Percentiles rank a stretch among this genome's conserved stretches.
Conservation (phyloP, 1,284 basidiomycete species). For the Sanghuangporus weigelae region DNA sequence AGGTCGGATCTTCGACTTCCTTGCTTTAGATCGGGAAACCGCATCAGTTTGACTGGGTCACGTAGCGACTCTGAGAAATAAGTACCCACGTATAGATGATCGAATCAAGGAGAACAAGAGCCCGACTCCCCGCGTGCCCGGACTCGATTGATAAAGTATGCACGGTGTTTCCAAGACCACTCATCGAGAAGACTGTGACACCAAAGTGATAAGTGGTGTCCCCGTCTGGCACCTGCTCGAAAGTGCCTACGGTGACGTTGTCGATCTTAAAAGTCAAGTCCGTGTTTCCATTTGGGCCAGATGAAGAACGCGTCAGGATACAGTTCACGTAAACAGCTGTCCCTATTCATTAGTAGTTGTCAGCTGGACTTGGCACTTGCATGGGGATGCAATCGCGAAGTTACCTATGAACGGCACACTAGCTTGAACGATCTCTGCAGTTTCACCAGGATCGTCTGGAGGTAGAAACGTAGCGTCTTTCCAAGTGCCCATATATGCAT, state of each 20-base stretch:
- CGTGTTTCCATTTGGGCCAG: background rate
- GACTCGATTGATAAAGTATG: conserved; percentile 3
- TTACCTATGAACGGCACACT: conserved; percentile 7
- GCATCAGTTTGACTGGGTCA: background rate
- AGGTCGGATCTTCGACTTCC: background rate
- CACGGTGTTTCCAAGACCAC: background rate
- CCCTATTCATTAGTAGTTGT: background rate
- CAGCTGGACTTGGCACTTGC: background rate
- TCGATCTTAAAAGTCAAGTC: conserved; percentile 11
- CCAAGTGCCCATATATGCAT: conserved; percentile 9
- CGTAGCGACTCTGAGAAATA: background rate
- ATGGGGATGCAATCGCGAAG: background rate
- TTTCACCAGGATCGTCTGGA: background rate
- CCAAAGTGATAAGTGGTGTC: background rate
- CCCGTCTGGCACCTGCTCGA: background rate
- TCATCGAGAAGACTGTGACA: conserved; percentile 5
- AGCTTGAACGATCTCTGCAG: background rate
- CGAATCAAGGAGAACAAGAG: conserved; percentile 3
- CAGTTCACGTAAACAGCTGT: conserved; percentile 10
- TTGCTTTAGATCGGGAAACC: background rate
- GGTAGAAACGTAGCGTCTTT: background rate
- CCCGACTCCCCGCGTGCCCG: background rate
- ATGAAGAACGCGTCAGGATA: conserved; percentile 1
- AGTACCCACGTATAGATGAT: conserved; percentile 10
- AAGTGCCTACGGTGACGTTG: background rate